Evolutionary conservation across 2,329 filamentous ascomycete genomes (phyloP).

Genomic region (Rutstroemia sp.): DNA sequence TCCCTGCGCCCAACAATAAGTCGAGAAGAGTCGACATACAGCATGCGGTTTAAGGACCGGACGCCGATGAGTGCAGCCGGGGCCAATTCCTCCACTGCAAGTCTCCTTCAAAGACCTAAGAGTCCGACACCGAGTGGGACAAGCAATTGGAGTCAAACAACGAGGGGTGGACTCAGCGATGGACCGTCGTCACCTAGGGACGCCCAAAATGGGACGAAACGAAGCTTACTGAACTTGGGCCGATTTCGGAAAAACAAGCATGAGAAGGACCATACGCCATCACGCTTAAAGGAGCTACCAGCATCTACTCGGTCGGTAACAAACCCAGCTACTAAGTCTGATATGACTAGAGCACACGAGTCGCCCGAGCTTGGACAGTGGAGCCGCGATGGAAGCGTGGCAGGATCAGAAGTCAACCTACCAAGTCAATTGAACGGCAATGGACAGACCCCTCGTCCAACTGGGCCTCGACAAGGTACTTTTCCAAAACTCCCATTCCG

Average conservation of each 20-base stretch:
- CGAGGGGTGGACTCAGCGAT: constrained; percentile 32
- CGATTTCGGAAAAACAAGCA: constrained; percentile 38
- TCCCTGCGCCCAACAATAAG: constrained; percentile 64
- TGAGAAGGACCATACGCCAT: constrained; percentile 45
- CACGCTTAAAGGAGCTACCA: constrained; percentile 41
- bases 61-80: constrained; percentile 24
- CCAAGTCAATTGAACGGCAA: constrained; percentile 15
- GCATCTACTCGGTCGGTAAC: constrained; percentile 45
- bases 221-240: constrained; percentile 22
- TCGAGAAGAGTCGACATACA: constrained; percentile 62
- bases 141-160: constrained; percentile 43
- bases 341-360: constrained; percentile 17
- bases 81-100: constrained; percentile 24
- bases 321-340: constrained; percentile 26
- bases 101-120: constrained; percentile 53
- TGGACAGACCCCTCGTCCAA: constrained; percentile 13
- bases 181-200: constrained; percentile 38
- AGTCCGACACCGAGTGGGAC: constrained; percentile 75
- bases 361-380: constrained; percentile 24
- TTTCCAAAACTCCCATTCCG: constrained; percentile 53
- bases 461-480: constrained; percentile 21
- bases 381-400: constrained; percentile 25
- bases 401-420: constrained; percentile 23
- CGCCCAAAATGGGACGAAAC: constrained; percentile 22
- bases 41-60: constrained; percentile 43